Percentiles rank a stretch among this genome's conserved stretches.
Evolutionary conservation across 345 rosid species (phyloP).

Genomic region (Boechera stricta): DNA sequence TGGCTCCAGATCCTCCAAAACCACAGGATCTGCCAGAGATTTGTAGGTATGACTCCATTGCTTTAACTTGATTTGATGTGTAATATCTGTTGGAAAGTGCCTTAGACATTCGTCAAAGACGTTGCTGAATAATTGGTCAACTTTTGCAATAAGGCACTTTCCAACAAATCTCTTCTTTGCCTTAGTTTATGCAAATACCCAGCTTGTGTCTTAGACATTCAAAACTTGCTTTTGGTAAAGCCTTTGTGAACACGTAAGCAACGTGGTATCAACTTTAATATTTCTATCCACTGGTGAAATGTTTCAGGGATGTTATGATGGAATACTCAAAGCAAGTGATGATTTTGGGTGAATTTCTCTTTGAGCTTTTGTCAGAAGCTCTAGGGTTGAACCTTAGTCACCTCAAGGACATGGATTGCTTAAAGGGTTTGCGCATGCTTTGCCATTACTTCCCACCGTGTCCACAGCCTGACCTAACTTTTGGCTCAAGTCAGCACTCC

Average conservation of each 20-base stretch:
- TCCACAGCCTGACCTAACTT: slow-evolving; percentile 60
- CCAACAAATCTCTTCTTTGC: too few relatives aligned
- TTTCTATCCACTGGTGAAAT: not conserved
- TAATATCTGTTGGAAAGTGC: too few relatives aligned
- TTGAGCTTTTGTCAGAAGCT: slow-evolving; percentile 63
- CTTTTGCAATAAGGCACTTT: too few relatives aligned
- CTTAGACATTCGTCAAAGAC: too few relatives aligned
- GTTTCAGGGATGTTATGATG: slow-evolving; percentile 49
- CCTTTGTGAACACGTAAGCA: too few relatives aligned
- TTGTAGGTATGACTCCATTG: slow-evolving; percentile 37
- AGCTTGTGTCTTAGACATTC: too few relatives aligned
- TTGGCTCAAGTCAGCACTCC: slow-evolving; percentile 55
- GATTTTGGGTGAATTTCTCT: slow-evolving; percentile 45
- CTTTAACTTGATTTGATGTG: not conserved
- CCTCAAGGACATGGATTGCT: slow-evolving; percentile 52
- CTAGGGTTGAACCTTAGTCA: slow-evolving; percentile 52
- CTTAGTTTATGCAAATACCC: too few relatives aligned
- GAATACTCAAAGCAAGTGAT: slow-evolving; percentile 51
- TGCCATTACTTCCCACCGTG: slow-evolving; percentile 66
- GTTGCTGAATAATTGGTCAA: too few relatives aligned
- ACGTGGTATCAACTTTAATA: too few relatives aligned
- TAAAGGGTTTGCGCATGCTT: slow-evolving; percentile 46
- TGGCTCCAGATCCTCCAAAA: slow-evolving; percentile 45
- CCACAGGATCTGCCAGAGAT: slow-evolving; percentile 45
- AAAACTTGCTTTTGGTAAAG: too few relatives aligned